These are phyloP conservation scores for Verticillium albo-atrum DNA, from an alignment of 2,329 filamentous ascomycete species.

Conservation along the genomic window DNA sequence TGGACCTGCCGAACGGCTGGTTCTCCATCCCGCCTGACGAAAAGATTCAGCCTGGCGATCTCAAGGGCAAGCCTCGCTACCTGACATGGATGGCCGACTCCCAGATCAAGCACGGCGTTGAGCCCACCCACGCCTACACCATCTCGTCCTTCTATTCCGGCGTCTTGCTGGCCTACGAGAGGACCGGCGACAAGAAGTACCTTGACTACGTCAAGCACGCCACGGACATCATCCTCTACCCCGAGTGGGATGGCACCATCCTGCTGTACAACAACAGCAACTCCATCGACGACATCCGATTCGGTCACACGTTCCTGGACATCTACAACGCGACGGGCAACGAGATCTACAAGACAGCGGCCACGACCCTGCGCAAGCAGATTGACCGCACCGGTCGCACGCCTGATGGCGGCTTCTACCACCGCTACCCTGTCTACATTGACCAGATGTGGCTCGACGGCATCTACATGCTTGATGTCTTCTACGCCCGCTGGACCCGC, in stretches of 20 bases:
- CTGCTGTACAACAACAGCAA: conserved; percentile 11
- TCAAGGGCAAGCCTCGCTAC: conserved; percentile 11
- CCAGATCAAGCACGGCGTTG: conserved; percentile 19
- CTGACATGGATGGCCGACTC: conserved; percentile 22
- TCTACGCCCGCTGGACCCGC: conserved; percentile 26
- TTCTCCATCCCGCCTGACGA: conserved; percentile 8
- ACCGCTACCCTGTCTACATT: conserved; percentile 18
- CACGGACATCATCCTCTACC: conserved; percentile 16
- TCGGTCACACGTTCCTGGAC: conserved; percentile 11
- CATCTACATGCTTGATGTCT: conserved; percentile 35
- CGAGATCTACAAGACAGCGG: conserved; percentile 11
- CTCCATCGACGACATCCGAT: conserved; percentile 12
- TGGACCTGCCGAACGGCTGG: conserved; percentile 9
- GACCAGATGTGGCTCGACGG: conserved; percentile 34
- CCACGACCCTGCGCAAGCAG: conserved; percentile 4
- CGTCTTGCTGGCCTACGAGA: conserved; percentile 14
- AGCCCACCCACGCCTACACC: conserved; percentile 18
- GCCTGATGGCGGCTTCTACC: conserved; percentile 10
- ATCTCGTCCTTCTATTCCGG: conserved; percentile 22
- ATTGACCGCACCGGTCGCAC: conserved; percentile 10
- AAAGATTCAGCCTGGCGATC: conserved; percentile 6
- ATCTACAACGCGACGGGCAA: conserved; percentile 7
- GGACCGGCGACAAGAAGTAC: conserved; percentile 16
- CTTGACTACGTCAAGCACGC: conserved; percentile 18
- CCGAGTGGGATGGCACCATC: conserved; percentile 13